Base-by-base conservation (phyloP, 345 rosid genomes). In the Litchi chinensis region DNA sequence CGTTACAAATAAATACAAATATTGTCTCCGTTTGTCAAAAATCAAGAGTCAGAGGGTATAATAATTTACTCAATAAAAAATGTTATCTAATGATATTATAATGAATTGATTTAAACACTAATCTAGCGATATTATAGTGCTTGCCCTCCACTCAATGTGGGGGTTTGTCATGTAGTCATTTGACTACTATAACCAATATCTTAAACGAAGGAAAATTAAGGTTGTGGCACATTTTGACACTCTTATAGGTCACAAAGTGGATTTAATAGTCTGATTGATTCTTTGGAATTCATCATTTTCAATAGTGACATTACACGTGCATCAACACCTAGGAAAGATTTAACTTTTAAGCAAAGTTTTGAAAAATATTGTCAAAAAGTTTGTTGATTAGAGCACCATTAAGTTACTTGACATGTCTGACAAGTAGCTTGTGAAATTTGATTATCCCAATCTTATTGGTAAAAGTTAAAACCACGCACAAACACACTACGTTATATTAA, bases 221-320 rank as follows among this genome's bases (percentile, higher is more conserved):
- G 71, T 63, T 73, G 68, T 21, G 24, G 68, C 80, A 77, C 83
- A 26, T 71, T 64, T 32, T 16, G 46, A 22, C 62, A 77, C 44
- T 68, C 44, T 40, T 68, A 74, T 70, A 44, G 75, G 81, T 22
- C 28, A 56, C 19, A 19, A 73, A 73, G 63, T 68, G 8, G 10
- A 41, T 76, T 52, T 11, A 73, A 32, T 41, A 76, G 28, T 26
- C 52, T 46, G 18, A 18, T 22, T 44, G 68, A 62, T 69, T 46
- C 2, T 0, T 48, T 63, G 16, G 43, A 40, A 19, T n/a, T 73
- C 48, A 48, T 19, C 57, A 12, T 19, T 22, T 28, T 46, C 37
- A 28, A 21, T 11, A 37, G 39, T 26, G 0, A 5, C 32, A 19
- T 48, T 62, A 26, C 69, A 56, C 64, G 75, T 78, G 65, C 8